Conservation (phyloP, 805 yeast species). For the Yarrowia deformans region DNA sequence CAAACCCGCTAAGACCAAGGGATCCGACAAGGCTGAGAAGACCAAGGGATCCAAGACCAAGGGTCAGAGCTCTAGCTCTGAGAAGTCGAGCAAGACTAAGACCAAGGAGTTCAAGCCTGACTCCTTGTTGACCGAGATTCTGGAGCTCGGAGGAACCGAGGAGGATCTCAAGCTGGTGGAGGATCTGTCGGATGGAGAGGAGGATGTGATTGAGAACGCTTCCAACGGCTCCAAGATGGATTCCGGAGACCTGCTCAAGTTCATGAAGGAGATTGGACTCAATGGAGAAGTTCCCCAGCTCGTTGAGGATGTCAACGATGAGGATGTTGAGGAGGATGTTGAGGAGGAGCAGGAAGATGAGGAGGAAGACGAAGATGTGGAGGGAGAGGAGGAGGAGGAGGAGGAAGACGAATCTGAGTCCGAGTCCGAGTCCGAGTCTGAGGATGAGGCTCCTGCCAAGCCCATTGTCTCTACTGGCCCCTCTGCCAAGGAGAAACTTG, state of each 20-base stretch:
- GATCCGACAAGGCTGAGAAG: background rate
- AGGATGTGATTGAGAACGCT: conserved; percentile 48
- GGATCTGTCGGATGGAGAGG: conserved; percentile 53
- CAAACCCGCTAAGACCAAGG: conserved; percentile 14
- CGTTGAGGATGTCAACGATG: conserved; percentile 48
- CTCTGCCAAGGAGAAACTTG: conserved; percentile 41
- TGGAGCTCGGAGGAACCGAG: conserved; percentile 78
- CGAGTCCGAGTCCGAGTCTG: conserved; percentile 11
- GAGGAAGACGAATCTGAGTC: background rate
- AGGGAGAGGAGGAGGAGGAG: conserved; percentile 1
- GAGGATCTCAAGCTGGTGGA: conserved; percentile 74
- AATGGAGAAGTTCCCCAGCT: conserved; percentile 35
- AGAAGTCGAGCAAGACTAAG: background rate
- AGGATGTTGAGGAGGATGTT: conserved; percentile 45
- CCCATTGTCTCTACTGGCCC: conserved; percentile 22
- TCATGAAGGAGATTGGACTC: conserved; percentile 39
- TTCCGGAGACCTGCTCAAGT: conserved; percentile 44
- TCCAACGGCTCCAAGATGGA: conserved; percentile 43
- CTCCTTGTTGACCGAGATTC: conserved; percentile 40
- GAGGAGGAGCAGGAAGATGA: conserved; percentile 45
- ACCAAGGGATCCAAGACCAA: conserved; percentile 5
- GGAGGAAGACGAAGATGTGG: conserved; percentile 41
- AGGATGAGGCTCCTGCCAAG: conserved; percentile 10
- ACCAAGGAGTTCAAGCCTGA: conserved; percentile 7
- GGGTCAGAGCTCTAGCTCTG: background rate